A percentile compares a stretch with the other conserved stretches of the same genome.
Evolutionary conservation across 192 early-diverging fungal genomes (phyloP).

Genomic region (Backusella psychrophila): DNA sequence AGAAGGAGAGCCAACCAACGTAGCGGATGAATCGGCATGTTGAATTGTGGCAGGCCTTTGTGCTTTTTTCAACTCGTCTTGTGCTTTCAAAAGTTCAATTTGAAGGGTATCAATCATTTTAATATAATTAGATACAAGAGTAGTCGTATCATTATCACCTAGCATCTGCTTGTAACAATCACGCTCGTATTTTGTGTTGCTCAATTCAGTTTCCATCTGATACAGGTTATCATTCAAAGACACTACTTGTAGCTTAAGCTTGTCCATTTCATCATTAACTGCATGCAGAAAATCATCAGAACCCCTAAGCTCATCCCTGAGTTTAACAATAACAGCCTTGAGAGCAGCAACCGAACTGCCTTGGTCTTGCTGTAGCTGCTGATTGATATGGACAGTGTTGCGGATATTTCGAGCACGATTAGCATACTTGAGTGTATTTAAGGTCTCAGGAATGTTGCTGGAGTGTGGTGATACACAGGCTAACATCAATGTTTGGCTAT

Average conservation of each 20-base stretch:
- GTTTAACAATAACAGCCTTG: slow-evolving; percentile 55
- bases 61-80: neutral
- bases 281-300: slow-evolving; percentile 11
- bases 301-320: slow-evolving; percentile 51
- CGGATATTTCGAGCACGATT: slow-evolving; percentile 94
- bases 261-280: slow-evolving; percentile 18
- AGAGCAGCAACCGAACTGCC: slow-evolving; percentile 43
- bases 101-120: slow-evolving; percentile 10
- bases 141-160: neutral
- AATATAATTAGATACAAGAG: neutral
- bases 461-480: slow-evolving; percentile 88
- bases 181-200: neutral
- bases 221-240: neutral
- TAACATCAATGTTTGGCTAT: slow-evolving; percentile 88
- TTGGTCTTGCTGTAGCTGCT: slow-evolving; percentile 57
- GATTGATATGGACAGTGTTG: slow-evolving; percentile 79
- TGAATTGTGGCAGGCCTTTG: neutral
- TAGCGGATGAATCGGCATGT: slow-evolving; percentile 8
- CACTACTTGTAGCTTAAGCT: neutral
- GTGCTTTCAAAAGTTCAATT: neutral
- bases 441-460: slow-evolving; percentile 77
- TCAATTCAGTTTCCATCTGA: neutral
- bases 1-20: neutral
- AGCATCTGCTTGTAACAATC: neutral
- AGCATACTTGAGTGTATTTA: slow-evolving; percentile 98